Evolutionary conservation across 345 rosid species (phyloP).

Genomic region (Populus pruinosa): DNA sequence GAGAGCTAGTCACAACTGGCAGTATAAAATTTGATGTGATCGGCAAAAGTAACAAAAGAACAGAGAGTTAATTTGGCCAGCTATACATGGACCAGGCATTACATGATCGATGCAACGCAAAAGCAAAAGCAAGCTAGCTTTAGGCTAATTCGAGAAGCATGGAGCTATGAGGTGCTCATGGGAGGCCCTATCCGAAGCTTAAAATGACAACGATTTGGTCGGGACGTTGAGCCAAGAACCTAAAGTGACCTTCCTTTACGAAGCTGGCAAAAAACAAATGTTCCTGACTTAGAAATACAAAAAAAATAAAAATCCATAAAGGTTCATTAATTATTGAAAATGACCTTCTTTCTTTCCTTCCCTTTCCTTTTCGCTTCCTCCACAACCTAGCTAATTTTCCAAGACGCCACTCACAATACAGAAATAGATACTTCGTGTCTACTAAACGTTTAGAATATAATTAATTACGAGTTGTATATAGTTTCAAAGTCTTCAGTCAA

Average conservation of each 20-base stretch:
- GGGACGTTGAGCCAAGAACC: constrained; percentile 17
- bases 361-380: background rate
- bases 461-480: background rate
- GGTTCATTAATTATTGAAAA: constrained; percentile 16
- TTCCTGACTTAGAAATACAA: background rate
- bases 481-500: background rate
- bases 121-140: background rate
- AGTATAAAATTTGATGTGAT: background rate
- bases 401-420: too few species aligned
- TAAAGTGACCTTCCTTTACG: background rate
- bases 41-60: background rate
- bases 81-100: constrained; percentile 5
- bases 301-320: background rate
- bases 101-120: constrained; percentile 9
- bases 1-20: background rate
- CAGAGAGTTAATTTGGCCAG: background rate
- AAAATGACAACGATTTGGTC: constrained; percentile 28
- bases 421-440: background rate
- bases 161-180: constrained; percentile 6
- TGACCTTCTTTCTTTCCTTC: constrained; percentile 3
- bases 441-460: background rate
- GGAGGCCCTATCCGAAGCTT: constrained; percentile 22
- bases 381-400: background rate
- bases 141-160: background rate
- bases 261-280: background rate